phyloP scores from a whole-genome alignment of 345 rosid species.

The Salix viminalis region DNA sequence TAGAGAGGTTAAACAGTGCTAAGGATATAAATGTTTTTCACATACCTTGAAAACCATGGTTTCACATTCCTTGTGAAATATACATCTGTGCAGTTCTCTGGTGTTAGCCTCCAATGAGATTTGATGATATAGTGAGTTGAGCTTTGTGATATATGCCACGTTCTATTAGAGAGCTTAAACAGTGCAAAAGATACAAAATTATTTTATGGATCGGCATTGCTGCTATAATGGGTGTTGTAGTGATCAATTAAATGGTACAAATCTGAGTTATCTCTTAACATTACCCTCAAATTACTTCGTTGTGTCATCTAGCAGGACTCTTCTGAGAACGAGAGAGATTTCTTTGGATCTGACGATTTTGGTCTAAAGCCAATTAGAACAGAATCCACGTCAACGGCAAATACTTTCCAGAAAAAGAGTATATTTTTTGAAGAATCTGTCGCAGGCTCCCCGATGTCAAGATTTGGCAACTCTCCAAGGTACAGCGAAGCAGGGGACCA shows the following conservation, averaged over 20 bases:
- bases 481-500: conserved; percentile 69
- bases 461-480: conserved; percentile 77
- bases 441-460: conserved; percentile 76
- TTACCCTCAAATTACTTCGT: neutral
- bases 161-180: neutral
- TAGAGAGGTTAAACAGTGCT: too few species aligned
- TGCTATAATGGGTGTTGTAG: too few species aligned
- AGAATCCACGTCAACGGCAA: conserved; percentile 55
- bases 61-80: neutral
- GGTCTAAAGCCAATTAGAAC: conserved; percentile 49
- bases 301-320: conserved; percentile 39
- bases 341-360: conserved; percentile 61
- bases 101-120: neutral
- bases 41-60: too few species aligned
- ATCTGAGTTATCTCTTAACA: neutral
- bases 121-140: neutral
- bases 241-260: too few species aligned
- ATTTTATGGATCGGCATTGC: too few species aligned
- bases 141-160: neutral
- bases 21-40: too few species aligned
- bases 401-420: conserved; percentile 49
- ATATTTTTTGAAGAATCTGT: conserved; percentile 85
- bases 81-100: neutral
- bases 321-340: conserved; percentile 39
- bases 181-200: neutral